A percentile compares a stretch with the other conserved stretches of the same genome.
phyloP scores from a whole-genome alignment of 2,329 filamentous ascomycete species.

The Scedosporium minutisporum region DNA sequence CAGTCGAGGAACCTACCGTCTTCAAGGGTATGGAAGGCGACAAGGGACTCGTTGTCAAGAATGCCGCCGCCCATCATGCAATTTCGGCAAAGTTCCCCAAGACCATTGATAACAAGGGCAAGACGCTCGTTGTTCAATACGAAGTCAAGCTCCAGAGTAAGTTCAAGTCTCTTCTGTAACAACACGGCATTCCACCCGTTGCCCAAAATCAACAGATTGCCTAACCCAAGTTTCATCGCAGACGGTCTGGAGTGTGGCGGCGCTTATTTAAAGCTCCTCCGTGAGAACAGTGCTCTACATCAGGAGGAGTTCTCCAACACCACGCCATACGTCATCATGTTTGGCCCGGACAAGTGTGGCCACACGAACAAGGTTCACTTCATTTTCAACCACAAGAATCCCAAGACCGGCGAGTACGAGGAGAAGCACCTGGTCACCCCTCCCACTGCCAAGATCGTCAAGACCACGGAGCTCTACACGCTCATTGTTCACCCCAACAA shows the following conservation, averaged over 20 bases:
- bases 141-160: constrained; percentile 98
- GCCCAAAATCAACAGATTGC: not conserved
- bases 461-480: constrained; percentile 91
- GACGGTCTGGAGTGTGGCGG: constrained; percentile 95
- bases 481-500: constrained; percentile 95
- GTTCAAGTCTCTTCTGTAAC: constrained; percentile 31
- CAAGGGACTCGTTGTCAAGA: constrained; percentile 97
- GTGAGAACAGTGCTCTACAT: constrained; percentile 94
- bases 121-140: constrained; percentile 95
- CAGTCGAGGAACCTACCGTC: constrained; percentile 85
- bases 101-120: constrained; percentile 93
- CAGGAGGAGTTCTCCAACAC: constrained; percentile 96
- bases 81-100: constrained; percentile 98
- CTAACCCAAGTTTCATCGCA: constrained; percentile 23
- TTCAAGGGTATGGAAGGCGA: constrained; percentile 90
- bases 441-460: constrained; percentile 78
- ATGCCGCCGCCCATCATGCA: constrained; percentile 94
- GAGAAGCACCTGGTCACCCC: constrained; percentile 93
- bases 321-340: constrained; percentile 99
- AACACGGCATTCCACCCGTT: not conserved
- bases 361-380: constrained; percentile 97
- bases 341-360: constrained; percentile 98
- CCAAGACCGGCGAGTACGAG: constrained; percentile 98
- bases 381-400: constrained; percentile 99
- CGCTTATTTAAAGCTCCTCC: constrained; percentile 97